Evolutionary conservation across 106 monocot species (phyloP).

Genomic region (Cymbidium sinense): DNA sequence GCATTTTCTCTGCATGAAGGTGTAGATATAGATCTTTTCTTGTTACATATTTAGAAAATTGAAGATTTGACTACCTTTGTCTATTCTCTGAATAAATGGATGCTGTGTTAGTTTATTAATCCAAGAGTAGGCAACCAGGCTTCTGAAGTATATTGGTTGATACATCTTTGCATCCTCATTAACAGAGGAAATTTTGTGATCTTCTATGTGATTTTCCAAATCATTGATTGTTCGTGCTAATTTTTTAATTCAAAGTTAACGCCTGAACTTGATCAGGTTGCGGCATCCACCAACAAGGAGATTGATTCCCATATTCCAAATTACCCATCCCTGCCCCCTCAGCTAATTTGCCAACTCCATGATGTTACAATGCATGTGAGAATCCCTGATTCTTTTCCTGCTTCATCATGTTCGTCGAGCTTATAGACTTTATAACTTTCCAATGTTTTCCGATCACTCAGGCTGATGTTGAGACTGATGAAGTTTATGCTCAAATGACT

Average conservation of each 20-base stretch:
- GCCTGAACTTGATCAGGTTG: constrained; percentile 36
- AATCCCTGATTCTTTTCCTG: neutral
- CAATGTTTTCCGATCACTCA: constrained; percentile 17
- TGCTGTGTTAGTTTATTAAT: neutral
- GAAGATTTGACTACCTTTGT: neutral
- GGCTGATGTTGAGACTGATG: constrained; percentile 95
- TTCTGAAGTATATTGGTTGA: neutral
- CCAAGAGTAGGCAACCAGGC: neutral
- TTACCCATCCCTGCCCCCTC: constrained; percentile 82
- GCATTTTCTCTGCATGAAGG: neutral
- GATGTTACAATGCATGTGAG: constrained; percentile 94
- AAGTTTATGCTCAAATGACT: constrained; percentile 96
- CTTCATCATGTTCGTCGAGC: neutral
- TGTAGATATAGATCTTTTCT: neutral
- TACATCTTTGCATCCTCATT: neutral
- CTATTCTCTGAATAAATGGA: neutral
- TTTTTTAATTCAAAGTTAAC: neutral
- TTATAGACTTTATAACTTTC: neutral
- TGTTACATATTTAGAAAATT: neutral
- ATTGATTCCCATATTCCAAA: constrained; percentile 86
- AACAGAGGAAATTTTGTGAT: neutral
- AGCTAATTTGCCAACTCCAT: constrained; percentile 88
- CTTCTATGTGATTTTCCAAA: neutral
- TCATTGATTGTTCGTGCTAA: neutral
- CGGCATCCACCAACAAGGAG: constrained; percentile 91